phyloP scores from a whole-genome alignment of 2,329 filamentous ascomycete genomes.

The Magnaporthiopsis poae region DNA sequence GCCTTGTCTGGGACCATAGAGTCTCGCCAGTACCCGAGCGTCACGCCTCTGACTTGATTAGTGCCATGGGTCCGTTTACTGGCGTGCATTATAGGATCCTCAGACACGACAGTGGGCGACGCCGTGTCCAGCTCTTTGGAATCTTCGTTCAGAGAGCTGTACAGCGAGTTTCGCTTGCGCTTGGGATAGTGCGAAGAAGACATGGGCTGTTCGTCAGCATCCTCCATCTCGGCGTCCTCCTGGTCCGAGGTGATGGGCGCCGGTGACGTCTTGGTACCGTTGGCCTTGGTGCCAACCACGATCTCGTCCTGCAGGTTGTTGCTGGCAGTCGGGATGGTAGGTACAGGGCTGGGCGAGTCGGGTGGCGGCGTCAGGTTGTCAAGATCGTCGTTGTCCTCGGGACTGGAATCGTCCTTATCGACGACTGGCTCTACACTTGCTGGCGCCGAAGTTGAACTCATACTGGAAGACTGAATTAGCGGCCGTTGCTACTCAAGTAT shows the following conservation, averaged over 20 bases:
- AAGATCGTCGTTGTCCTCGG: slow-evolving; percentile 28
- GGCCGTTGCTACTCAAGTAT: not conserved
- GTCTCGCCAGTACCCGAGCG: slow-evolving; percentile 52
- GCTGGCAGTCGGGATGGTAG: slow-evolving; percentile 24
- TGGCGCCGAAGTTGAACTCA: not conserved
- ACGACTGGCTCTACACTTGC: not conserved
- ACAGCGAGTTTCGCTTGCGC: slow-evolving; percentile 43
- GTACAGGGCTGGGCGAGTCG: slow-evolving; percentile 18
- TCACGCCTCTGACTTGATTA: slow-evolving; percentile 33
- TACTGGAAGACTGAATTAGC: not conserved
- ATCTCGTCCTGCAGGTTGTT: slow-evolving; percentile 42
- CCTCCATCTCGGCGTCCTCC: slow-evolving; percentile 36
- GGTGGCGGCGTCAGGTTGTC: slow-evolving; percentile 36
- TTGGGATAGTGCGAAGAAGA: slow-evolving; percentile 38
- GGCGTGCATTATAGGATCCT: not conserved
- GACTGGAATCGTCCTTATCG: slow-evolving; percentile 21
- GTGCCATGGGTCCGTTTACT: slow-evolving; percentile 21
- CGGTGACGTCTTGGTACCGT: slow-evolving; percentile 29
- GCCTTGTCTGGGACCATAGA: slow-evolving; percentile 38
- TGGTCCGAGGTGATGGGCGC: slow-evolving; percentile 23
- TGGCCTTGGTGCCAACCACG: slow-evolving; percentile 36
- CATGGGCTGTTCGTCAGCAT: slow-evolving; percentile 24
- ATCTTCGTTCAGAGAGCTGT: slow-evolving; percentile 39
- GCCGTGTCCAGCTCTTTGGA: slow-evolving; percentile 27
- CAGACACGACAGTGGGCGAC: not conserved